Base-by-base conservation (phyloP, 768 basidiomycete species). In the Calocybe indica region DNA sequence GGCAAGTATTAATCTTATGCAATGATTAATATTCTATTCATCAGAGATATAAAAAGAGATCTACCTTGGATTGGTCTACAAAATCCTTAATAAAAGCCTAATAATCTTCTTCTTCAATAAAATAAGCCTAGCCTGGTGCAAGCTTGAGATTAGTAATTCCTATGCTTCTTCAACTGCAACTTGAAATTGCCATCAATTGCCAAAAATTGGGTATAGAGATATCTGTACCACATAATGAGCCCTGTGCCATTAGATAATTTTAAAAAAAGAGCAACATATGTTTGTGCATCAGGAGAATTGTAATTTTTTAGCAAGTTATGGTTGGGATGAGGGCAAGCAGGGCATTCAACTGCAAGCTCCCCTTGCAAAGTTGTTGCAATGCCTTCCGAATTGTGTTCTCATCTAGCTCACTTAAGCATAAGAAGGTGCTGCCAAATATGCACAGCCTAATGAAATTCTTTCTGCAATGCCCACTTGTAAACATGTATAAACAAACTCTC, bases 141-240 rank as follows among this genome's bases (percentile, higher is more conserved):
- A 62, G 37, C 6, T 56, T 45, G 0, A 55, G 37, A 40, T 61
- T 55, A 3, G 50, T 15, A 7, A 54, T 29, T 12, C 45, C 35
- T 0, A n/a, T 47, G 45, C 1, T 52, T 52, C 37, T 61, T 59
- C 8, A 46, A 40, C 31, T 57, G 59, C 15, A 56, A 32, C 15
- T 59, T 60, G 46, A 62, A 62, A 51, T 64, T 64, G 0, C 52
- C 56, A 34, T 58, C 55, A n/a, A 58, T 37, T 15, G 52, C 50
- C 12, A 56, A 12, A 22, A 51, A 54, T 1, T 55, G 31, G 0
- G 36, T 54, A 37, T 58, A 56, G 2, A 58, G 41, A 45, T 46
- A 55, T n/a, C 56, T 58, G 45, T 7, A n/a, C 12, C n/a, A 22
- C n/a, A n/a, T n/a, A 49, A 35, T 15, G 44, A n/a, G 9, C 9